phyloP scores from a whole-genome alignment of 73 alveolate species.

The Stentor coeruleus region DNA sequence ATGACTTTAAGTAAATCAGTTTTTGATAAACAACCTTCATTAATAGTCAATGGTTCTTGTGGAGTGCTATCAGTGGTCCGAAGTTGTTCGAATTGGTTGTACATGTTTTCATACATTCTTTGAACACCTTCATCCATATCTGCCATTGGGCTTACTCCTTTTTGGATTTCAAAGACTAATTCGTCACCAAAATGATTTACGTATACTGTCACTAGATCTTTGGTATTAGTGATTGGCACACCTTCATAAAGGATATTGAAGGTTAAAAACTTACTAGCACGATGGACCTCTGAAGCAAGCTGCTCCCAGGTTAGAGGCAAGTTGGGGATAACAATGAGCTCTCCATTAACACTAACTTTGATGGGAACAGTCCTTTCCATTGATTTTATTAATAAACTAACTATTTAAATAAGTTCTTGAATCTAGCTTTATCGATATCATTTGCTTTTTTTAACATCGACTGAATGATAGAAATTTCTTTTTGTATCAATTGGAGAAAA shows the following conservation, averaged over 20 bases:
- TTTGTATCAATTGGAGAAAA: background rate
- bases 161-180: background rate
- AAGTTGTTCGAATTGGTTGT: background rate
- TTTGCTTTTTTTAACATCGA: background rate
- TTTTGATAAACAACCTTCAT: background rate
- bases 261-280: background rate
- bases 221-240: slow-evolving; percentile 11
- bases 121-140: slow-evolving; percentile 15
- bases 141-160: slow-evolving; percentile 8
- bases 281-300: background rate
- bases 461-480: background rate
- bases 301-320: slow-evolving; percentile 7
- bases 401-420: too few species aligned
- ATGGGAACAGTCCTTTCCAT: slow-evolving; percentile 23
- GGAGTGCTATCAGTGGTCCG: background rate
- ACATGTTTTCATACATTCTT: background rate
- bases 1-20: background rate
- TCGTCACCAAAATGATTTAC: background rate
- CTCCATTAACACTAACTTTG: background rate
- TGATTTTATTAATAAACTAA: too few species aligned
- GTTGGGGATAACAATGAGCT: background rate
- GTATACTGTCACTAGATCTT: background rate
- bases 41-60: background rate
- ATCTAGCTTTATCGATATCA: background rate
- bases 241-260: background rate